Base-by-base conservation (phyloP, 371 early-diverging fungal genomes). In the Mucor irregularis region DNA sequence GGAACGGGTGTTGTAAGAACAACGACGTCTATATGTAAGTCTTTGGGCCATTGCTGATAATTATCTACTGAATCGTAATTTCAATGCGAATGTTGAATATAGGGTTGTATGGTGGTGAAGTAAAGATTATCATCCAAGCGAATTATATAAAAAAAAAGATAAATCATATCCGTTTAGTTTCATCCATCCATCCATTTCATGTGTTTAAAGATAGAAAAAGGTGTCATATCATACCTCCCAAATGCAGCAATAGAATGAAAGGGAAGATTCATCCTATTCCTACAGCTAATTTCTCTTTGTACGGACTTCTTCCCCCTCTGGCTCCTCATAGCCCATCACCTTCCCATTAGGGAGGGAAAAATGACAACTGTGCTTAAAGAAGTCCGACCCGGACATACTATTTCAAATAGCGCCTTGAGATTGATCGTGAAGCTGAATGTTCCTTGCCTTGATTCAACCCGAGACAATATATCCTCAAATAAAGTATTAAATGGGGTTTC, bases 1-100 rank as follows among this genome's bases (percentile, higher is more conserved):
- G 73, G 96, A 95, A 78, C 90, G 90, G 78, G 98, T 98, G 94
- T 97, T 96, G 93, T 97, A 98, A 66, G 97, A 95, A 68, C 93
- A 84, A 71, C 96, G 91, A 68, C 97, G 91, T 76, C 97, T 88
- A 89, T 97, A 98, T 53, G 92, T 94, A 62, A 96, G 87, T 83
- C 98, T 92, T 81, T 96, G 96, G 75, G 78, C 86, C 88, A 87
- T 87, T 76, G 67, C 69, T 62, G 54, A 55, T 56, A 52, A 56
- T 62, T 57, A 54, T 61, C 53, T 61, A 40, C 21, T 57, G 35
- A 9, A 34, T 34, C n/a, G 4, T 31, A 4, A 34, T 9, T 14
- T 4, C 10, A 34, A n/a, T 33, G 40, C 13, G n/a, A 37, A 28
- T 39, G 50, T 26, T 2, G 16, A 31, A 52, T 52, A n/a, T n/a